phyloP scores from a whole-genome alignment of 2,329 filamentous ascomycete species.

The Cladosporium sp. region DNA sequence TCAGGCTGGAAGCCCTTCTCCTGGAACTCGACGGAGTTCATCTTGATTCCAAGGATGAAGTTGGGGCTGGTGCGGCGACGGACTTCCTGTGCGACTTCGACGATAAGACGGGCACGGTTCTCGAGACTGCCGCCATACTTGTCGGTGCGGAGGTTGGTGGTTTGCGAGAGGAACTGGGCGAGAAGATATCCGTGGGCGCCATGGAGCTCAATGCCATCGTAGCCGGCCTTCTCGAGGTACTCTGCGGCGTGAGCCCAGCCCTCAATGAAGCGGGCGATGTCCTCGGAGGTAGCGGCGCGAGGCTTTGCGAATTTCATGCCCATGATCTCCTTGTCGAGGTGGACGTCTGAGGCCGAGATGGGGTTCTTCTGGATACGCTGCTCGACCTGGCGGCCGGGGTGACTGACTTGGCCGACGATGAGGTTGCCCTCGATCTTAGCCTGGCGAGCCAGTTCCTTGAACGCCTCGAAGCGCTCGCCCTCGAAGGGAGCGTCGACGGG shows the following conservation, averaged over 20 bases:
- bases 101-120: slow-evolving; percentile 46
- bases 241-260: slow-evolving; percentile 64
- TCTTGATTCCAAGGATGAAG: slow-evolving; percentile 59
- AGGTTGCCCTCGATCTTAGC: slow-evolving; percentile 61
- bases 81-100: slow-evolving; percentile 44
- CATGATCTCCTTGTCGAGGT: slow-evolving; percentile 47
- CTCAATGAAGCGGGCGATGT: slow-evolving; percentile 61
- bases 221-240: slow-evolving; percentile 65
- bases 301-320: slow-evolving; percentile 58
- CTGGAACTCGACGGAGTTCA: slow-evolving; percentile 61
- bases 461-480: slow-evolving; percentile 62
- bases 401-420: slow-evolving; percentile 62
- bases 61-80: slow-evolving; percentile 39
- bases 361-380: slow-evolving; percentile 52
- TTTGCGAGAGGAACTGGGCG: slow-evolving; percentile 47
- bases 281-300: slow-evolving; percentile 54
- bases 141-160: slow-evolving; percentile 48
- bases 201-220: slow-evolving; percentile 52
- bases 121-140: slow-evolving; percentile 48
- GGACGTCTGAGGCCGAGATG: slow-evolving; percentile 54
- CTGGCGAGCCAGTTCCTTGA: slow-evolving; percentile 57
- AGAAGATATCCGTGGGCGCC: slow-evolving; percentile 51
- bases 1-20: slow-evolving; percentile 54
- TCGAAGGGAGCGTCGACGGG: slow-evolving; percentile 53
- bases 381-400: slow-evolving; percentile 62